phyloP scores from a whole-genome alignment of 441 rosid genomes.

The Euphorbia celastroides region DNA sequence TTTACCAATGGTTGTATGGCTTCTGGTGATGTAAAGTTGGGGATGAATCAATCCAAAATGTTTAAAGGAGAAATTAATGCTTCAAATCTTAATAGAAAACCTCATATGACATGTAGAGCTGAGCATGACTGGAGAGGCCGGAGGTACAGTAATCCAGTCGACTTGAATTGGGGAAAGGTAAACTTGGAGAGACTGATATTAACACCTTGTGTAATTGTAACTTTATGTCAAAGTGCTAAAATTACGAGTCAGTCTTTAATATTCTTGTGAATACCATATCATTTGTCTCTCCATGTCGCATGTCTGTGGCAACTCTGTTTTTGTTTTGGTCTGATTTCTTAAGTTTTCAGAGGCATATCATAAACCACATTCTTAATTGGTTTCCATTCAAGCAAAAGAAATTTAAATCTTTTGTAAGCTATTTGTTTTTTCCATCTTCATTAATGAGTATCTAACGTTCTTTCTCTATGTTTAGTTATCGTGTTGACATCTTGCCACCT shows the following conservation, averaged over 20 bases:
- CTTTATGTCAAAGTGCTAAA: conserved; percentile 24
- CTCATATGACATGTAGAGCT: conserved; percentile 25
- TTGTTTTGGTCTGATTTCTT: conserved; percentile 2
- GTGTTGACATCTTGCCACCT: neutral
- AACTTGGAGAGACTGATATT: conserved; percentile 29
- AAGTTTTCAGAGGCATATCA: conserved; percentile 11
- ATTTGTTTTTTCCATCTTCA: neutral
- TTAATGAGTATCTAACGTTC: conserved; percentile 2
- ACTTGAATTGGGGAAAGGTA: conserved; percentile 57
- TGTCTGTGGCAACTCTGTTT: neutral
- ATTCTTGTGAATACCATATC: conserved; percentile 13
- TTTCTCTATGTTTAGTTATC: neutral
- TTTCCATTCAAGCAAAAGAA: conserved; percentile 11
- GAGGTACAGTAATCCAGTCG: conserved; percentile 36
- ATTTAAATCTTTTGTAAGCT: neutral
- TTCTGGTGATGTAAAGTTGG: conserved; percentile 23
- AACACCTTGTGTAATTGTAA: conserved; percentile 24
- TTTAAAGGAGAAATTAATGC: conserved; percentile 24
- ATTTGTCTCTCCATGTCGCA: conserved; percentile 17
- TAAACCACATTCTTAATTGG: conserved; percentile 8
- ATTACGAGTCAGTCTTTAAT: conserved; percentile 21
- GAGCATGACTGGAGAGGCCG: conserved; percentile 23
- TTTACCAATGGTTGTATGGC: conserved; percentile 18
- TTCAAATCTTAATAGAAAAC: conserved; percentile 19
- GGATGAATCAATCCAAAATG: conserved; percentile 21